These are phyloP conservation scores for Eucalyptus dawsonii DNA, from an alignment of 345 rosid genomes.

Conservation along the genomic window DNA sequence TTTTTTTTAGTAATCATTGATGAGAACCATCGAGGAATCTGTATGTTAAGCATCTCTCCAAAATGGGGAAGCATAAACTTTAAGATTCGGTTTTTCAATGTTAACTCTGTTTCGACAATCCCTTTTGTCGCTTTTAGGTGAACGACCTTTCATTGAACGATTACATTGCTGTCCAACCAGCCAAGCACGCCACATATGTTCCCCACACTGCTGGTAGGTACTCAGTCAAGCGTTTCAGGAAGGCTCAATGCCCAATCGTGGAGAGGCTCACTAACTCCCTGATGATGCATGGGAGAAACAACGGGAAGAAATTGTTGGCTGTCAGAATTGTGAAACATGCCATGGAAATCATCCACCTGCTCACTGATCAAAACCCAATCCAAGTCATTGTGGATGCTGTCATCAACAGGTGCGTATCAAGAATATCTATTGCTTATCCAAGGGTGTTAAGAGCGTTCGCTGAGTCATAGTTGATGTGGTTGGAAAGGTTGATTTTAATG, in stretches of 20 bases:
- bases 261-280: conserved; percentile 93
- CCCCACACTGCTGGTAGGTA: conserved; percentile 97
- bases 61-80: background rate
- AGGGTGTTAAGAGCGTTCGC: background rate
- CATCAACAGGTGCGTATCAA: conserved; percentile 51
- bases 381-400: conserved; percentile 90
- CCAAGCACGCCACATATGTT: conserved; percentile 78
- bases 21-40: background rate
- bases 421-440: background rate
- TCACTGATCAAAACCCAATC: conserved; percentile 77
- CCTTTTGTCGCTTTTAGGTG: conserved; percentile 23
- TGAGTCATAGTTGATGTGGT: background rate
- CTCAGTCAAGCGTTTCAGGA: conserved; percentile 87
- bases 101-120: background rate
- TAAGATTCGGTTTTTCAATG: background rate
- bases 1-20: background rate
- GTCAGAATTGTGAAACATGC: conserved; percentile 81
- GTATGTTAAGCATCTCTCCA: background rate
- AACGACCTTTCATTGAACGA: conserved; percentile 57
- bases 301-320: conserved; percentile 88
- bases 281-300: conserved; percentile 95
- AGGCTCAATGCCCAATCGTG: conserved; percentile 92
- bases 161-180: conserved; percentile 60
- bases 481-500: background rate
- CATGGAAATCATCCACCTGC: conserved; percentile 83